Base-by-base conservation (phyloP, 2,329 filamentous ascomycete species). In the Xylariaceae sp. region DNA sequence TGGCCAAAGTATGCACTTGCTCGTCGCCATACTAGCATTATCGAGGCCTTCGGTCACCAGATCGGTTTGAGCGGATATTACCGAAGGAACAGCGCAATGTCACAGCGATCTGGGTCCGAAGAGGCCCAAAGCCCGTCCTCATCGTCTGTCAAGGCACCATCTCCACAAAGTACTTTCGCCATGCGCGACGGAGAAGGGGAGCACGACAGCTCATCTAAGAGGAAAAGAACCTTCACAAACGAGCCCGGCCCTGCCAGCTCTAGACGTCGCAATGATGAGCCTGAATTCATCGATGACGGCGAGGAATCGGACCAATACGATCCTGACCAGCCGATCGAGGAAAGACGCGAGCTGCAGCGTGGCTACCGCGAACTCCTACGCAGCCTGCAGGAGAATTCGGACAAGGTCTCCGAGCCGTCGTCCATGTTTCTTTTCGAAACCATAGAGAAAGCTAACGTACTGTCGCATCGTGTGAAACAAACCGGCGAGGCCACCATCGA, bases 401-500 rank as follows among this genome's bases (percentile, higher is more conserved):
- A 84, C 45, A 83, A 90, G 51, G 84, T 80, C 44, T 63, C 94
- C 16, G 73, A 79, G 49, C 70, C 73, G 1, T 76, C 78, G 26
- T 85, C 82, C 7, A 68, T 71, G 16, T 78, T 80, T 2, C 67
- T 95, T 12, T 68, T 75, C 41, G 70, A 83, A 8, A 78, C 80
- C 1, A 67, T 97, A 16, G 61, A 74, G 16, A 73, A 74, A 47
- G 81, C 84, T 12, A 81, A 92, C 51, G 61, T 70, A 24, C 65
- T 82, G 11, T 81, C 83, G 45, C 69, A 71, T 40, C 71, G 78
- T 50, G 83, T 94, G 44, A 86, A 84, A 54, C 89, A 96, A 66
- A 95, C 92, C 1, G 80, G 82, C 2, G 92, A 97, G 59, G 92
- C 92, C 1, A 86, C 85, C 1, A 82, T 94, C 44, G 92, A 98